These are phyloP conservation scores for Dictyostelium citrinum DNA, from an alignment of 78 protist species.

Conservation along the genomic window DNA sequence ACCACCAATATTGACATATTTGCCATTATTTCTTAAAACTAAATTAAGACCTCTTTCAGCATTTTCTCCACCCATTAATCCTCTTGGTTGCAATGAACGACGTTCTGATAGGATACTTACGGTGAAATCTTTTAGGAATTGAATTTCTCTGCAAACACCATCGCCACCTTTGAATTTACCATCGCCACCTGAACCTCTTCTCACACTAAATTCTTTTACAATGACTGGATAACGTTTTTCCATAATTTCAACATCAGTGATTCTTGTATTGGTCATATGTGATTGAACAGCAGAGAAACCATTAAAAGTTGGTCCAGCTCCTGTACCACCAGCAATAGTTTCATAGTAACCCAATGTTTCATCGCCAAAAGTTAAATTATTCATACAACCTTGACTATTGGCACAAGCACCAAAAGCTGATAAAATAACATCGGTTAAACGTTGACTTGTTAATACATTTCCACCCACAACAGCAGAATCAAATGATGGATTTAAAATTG, in stretches of 20 bases:
- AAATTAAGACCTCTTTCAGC: constrained; percentile 90
- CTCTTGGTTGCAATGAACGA: constrained; percentile 82
- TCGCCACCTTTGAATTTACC: constrained; percentile 93
- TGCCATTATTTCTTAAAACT: constrained; percentile 51
- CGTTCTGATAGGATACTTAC: constrained; percentile 87
- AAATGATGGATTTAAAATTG: constrained; percentile 83
- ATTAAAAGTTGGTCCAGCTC: constrained; percentile 93
- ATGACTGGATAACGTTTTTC: constrained; percentile 94
- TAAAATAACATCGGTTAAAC: constrained; percentile 93
- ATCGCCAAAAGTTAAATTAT: constrained; percentile 97
- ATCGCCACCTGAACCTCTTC: constrained; percentile 93
- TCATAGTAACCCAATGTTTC: constrained; percentile 94
- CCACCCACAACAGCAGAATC: constrained; percentile 97
- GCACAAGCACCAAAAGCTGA: constrained; percentile 88
- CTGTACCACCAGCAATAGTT: constrained; percentile 97
- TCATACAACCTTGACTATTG: constrained; percentile 95
- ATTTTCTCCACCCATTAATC: constrained; percentile 87
- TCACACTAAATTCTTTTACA: constrained; percentile 80
- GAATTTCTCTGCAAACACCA: constrained; percentile 91
- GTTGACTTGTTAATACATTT: constrained; percentile 95
- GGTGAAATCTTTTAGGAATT: constrained; percentile 70
- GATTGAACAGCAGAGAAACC: constrained; percentile 95
- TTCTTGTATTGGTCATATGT: constrained; percentile 98
- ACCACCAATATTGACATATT: constrained; percentile 85
- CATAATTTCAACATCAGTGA: constrained; percentile 96